These are phyloP conservation scores for Buddleja alternifolia DNA, from an alignment of 257 asterid species.

Conservation along the genomic window DNA sequence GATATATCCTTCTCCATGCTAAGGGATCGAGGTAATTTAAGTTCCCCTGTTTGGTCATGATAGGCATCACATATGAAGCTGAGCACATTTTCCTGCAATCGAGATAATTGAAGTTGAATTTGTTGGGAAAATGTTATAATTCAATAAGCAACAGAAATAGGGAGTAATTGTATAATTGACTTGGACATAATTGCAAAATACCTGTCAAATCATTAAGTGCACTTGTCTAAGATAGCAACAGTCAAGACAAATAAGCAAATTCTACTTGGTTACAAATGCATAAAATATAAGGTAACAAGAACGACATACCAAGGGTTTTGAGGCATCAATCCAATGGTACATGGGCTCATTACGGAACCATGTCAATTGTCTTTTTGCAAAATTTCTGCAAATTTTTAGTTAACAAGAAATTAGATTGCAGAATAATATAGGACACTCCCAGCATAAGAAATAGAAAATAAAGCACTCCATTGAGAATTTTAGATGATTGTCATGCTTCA, in stretches of 20 bases:
- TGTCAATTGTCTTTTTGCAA: conserved; percentile 92
- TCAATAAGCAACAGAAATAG: neutral
- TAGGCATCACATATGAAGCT: conserved; percentile 70
- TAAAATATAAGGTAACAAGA: conserved; percentile 17
- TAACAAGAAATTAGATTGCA: conserved; percentile 17
- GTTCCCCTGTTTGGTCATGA: conserved; percentile 49
- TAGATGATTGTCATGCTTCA: conserved; percentile 1
- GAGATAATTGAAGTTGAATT: neutral
- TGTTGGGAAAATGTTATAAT: conserved; percentile 10
- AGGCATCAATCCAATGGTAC: conserved; percentile 95
- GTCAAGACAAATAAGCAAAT: neutral
- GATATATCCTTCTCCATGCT: conserved; percentile 70
- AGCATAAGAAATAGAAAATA: neutral
- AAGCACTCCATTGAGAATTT: neutral
- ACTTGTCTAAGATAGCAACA: neutral
- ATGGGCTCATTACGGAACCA: conserved; percentile 97
- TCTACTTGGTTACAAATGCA: neutral
- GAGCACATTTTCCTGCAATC: conserved; percentile 70
- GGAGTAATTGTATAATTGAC: too few relatives aligned
- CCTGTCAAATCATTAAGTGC: too few relatives aligned
- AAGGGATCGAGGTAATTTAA: conserved; percentile 68
- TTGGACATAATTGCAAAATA: too few relatives aligned
- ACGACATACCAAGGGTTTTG: conserved; percentile 74
- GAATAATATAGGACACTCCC: conserved; percentile 4
- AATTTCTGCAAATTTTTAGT: conserved; percentile 60